Evolutionary conservation across 78 protist species (phyloP).

Genomic region (Tieghemostelium lacteum): DNA sequence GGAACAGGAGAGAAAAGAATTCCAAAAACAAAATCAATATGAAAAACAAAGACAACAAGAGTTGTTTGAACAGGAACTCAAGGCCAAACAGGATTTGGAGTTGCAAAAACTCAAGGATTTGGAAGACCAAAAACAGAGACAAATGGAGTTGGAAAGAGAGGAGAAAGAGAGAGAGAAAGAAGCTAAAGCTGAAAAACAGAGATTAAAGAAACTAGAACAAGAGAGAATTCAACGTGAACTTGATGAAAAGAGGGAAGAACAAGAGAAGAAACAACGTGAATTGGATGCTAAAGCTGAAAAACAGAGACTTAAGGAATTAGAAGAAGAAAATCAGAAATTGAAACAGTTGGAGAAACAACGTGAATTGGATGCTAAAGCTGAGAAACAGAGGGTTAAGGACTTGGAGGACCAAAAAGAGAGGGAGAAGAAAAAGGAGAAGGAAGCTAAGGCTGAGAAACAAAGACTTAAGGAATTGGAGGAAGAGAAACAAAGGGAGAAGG

Average conservation of each 20-base stretch:
- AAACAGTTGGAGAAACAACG: background rate
- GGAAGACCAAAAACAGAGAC: slow-evolving; percentile 39
- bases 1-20: slow-evolving; percentile 6
- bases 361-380: slow-evolving; percentile 6
- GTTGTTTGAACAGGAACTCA: background rate
- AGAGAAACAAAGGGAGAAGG: slow-evolving; percentile 6
- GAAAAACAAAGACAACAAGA: slow-evolving; percentile 28
- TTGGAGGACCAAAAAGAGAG: slow-evolving; percentile 41
- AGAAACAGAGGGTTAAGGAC: slow-evolving; percentile 8
- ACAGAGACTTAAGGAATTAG: background rate
- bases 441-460: background rate
- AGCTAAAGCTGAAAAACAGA: background rate
- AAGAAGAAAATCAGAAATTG: background rate
- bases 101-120: slow-evolving; percentile 3
- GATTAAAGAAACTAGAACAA: background rate
- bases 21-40: background rate
- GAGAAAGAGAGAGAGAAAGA: slow-evolving; percentile 9
- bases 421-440: slow-evolving; percentile 5
- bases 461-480: background rate
- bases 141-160: slow-evolving; percentile 1
- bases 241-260: slow-evolving; percentile 2
- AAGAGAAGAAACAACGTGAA: slow-evolving; percentile 6
- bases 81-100: background rate
- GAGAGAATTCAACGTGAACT: background rate
- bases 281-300: slow-evolving; percentile 1